Conservation (phyloP, 2,329 filamentous ascomycete genomes). For the Stachybotrys chartarum region DNA sequence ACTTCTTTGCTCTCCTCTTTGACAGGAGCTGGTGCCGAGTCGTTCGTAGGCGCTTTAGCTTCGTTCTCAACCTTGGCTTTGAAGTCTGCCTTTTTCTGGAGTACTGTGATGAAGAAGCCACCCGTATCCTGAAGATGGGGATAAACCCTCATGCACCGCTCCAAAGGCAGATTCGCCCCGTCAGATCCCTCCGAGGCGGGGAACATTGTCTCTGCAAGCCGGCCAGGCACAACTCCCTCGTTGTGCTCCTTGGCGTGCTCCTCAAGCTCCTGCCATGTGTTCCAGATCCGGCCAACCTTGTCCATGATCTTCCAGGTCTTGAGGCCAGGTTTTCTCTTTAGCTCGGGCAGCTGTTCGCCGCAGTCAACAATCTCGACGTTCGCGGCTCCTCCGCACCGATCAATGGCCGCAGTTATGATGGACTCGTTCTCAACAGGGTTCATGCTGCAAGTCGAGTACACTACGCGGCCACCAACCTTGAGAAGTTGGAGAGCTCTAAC, state of each 20-base stretch:
- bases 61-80: slow-evolving; percentile 65
- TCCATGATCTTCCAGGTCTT: slow-evolving; percentile 88
- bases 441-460: slow-evolving; percentile 98
- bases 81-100: slow-evolving; percentile 88
- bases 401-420: slow-evolving; percentile 80
- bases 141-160: slow-evolving; percentile 90
- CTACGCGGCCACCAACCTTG: slow-evolving; percentile 87
- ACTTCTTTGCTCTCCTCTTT: slow-evolving; percentile 13
- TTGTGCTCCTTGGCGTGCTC: slow-evolving; percentile 56
- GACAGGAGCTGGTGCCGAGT: slow-evolving; percentile 2
- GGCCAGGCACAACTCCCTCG: slow-evolving; percentile 49
- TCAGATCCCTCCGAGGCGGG: slow-evolving; percentile 47
- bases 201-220: slow-evolving; percentile 79
- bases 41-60: slow-evolving; percentile 24
- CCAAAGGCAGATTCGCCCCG: slow-evolving; percentile 64
- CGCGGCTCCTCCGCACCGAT: slow-evolving; percentile 73
- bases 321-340: slow-evolving; percentile 72
- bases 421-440: slow-evolving; percentile 97
- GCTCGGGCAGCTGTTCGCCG: slow-evolving; percentile 64
- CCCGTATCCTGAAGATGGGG: slow-evolving; percentile 94
- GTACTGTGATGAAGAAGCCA: slow-evolving; percentile 92
- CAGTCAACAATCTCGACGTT: slow-evolving; percentile 85
- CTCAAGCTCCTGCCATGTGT: slow-evolving; percentile 74
- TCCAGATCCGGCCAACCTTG: slow-evolving; percentile 72
- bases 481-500: slow-evolving; percentile 91